Evolutionary conservation across 2,329 filamentous ascomycete species (phyloP).

Genomic region (Colletotrichum scovillei): DNA sequence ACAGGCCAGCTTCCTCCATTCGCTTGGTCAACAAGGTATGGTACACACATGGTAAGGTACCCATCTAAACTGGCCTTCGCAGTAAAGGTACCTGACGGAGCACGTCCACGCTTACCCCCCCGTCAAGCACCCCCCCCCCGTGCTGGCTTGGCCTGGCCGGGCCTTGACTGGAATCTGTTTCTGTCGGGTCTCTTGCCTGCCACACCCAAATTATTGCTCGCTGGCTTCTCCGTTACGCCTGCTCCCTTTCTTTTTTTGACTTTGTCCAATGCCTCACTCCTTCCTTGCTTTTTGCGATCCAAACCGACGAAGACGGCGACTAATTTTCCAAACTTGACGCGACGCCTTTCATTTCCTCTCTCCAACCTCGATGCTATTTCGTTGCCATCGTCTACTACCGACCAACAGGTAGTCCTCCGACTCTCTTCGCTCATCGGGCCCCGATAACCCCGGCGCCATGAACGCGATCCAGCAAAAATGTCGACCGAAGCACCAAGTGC

Average conservation of each 20-base stretch:
- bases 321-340: constrained; percentile 4
- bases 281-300: constrained; percentile 34
- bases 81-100: neutral
- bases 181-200: constrained; percentile 43
- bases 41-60: neutral
- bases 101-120: constrained; percentile 21
- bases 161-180: constrained; percentile 38
- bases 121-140: constrained; percentile 15
- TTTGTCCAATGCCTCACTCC: constrained; percentile 29
- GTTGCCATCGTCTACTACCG: constrained; percentile 25
- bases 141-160: constrained; percentile 29
- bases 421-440: constrained; percentile 14
- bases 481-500: constrained; percentile 95
- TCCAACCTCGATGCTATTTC: constrained; percentile 31
- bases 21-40: neutral
- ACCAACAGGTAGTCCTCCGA: constrained; percentile 20
- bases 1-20: constrained; percentile 14
- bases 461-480: constrained; percentile 74
- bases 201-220: constrained; percentile 31
- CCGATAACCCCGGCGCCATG: constrained; percentile 57
- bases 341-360: constrained; percentile 22
- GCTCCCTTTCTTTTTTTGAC: constrained; percentile 24
- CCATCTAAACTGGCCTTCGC: neutral
- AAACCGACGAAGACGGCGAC: constrained; percentile 21
- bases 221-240: constrained; percentile 18